Percentiles rank a stretch among this genome's conserved stretches.
Conservation (phyloP, 108 stramenopile species). For the Skeletonema marinoi region DNA sequence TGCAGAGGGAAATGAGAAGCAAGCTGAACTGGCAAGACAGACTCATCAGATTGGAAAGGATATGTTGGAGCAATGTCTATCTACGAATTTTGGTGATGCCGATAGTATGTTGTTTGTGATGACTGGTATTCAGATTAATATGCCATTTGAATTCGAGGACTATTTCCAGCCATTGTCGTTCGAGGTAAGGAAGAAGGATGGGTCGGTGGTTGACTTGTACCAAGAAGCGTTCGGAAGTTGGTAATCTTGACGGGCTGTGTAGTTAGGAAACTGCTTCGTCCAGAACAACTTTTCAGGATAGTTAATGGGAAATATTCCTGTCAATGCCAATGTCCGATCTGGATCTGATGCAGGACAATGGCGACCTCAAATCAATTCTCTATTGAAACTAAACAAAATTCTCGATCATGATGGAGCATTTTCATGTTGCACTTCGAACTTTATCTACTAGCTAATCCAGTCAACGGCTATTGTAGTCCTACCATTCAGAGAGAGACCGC, state of each 20-base stretch:
- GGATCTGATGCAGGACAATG: no score
- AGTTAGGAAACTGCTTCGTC: no score
- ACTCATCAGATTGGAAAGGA: slow-evolving; percentile 17
- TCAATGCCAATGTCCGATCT: no score
- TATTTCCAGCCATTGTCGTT: slow-evolving; percentile 19
- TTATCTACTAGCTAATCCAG: no score
- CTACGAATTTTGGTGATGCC: slow-evolving; percentile 10
- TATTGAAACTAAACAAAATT: no score
- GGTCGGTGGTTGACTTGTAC: slow-evolving; percentile 8
- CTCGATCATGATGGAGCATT: no score
- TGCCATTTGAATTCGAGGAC: slow-evolving; percentile 16
- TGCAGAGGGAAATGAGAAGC: slow-evolving; percentile 9
- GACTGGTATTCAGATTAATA: slow-evolving; percentile 25
- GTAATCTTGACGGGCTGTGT: neutral
- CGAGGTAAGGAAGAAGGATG: slow-evolving; percentile 4
- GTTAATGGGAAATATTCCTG: no score
- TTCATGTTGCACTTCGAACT: no score
- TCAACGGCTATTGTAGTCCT: no score
- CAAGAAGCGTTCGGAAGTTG: slow-evolving; percentile 1
- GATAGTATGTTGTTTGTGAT: slow-evolving; percentile 10
- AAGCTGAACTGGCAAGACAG: slow-evolving; percentile 7
- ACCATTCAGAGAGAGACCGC: no score
- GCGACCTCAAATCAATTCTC: no score
- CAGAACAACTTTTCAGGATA: no score
- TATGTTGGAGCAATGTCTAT: slow-evolving; percentile 14